Evolutionary conservation across 805 yeast species (phyloP).

Genomic region (Yarrowia yakushimensis): DNA sequence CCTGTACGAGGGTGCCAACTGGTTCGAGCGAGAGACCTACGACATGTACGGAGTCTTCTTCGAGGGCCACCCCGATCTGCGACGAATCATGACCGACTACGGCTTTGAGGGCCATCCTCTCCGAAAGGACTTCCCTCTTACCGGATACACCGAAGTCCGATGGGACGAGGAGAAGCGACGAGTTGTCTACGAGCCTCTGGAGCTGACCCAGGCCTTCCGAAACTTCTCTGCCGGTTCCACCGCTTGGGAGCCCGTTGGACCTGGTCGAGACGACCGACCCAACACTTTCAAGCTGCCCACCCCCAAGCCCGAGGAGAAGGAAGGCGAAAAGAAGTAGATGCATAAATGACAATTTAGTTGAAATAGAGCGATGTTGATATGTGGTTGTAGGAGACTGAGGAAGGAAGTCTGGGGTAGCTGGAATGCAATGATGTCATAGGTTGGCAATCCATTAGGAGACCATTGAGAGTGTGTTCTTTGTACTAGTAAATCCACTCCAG

Average conservation of each 20-base stretch:
- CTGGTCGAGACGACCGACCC: conserved; percentile 78
- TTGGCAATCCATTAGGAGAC: no score
- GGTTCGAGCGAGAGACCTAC: conserved; percentile 88
- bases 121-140: conserved; percentile 88
- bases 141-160: conserved; percentile 86
- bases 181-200: conserved; percentile 84
- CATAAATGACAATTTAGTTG: conserved; percentile 20
- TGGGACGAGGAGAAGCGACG: conserved; percentile 90
- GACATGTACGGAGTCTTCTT: conserved; percentile 85
- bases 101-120: conserved; percentile 91
- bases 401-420: no score
- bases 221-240: conserved; percentile 84
- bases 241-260: conserved; percentile 90
- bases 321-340: conserved; percentile 41
- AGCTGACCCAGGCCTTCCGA: conserved; percentile 89
- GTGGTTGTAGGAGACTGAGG: background rate
- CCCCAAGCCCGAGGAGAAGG: conserved; percentile 69
- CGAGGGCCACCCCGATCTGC: conserved; percentile 83
- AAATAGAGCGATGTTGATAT: background rate
- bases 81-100: conserved; percentile 87
- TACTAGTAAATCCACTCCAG: no score
- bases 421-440: no score
- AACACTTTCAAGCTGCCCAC: conserved; percentile 76
- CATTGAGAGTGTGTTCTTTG: no score
- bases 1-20: conserved; percentile 74